Evolutionary conservation across 306 rosid genomes (phyloP).

Genomic region (Lathyrus sativus): DNA sequence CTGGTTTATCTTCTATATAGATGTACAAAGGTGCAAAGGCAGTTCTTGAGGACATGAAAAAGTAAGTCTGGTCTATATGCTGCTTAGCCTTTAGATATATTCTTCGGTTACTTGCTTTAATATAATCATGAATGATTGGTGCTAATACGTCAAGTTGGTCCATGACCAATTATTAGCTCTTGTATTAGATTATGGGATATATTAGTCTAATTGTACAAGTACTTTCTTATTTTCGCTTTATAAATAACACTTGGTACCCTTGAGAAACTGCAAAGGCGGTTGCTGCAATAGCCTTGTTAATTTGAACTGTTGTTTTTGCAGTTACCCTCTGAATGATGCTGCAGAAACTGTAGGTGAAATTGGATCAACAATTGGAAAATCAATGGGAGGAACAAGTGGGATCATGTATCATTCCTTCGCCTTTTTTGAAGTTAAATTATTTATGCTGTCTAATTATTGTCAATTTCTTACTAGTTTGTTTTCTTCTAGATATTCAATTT

Average conservation of each 20-base stretch:
- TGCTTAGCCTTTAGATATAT: slow-evolving; percentile 28
- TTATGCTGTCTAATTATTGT: slow-evolving; percentile 23
- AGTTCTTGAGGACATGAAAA: slow-evolving; percentile 75
- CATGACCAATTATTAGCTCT: slow-evolving; percentile 4
- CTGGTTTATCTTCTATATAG: slow-evolving; percentile 57
- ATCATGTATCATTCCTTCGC: slow-evolving; percentile 60
- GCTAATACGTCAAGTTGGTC: slow-evolving; percentile 20
- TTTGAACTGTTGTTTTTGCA: slow-evolving; percentile 44
- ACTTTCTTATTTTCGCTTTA: slow-evolving; percentile 1
- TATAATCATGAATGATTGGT: slow-evolving; percentile 1
- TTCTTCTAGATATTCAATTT: slow-evolving; percentile 63
- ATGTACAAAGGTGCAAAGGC: slow-evolving; percentile 87
- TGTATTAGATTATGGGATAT: slow-evolving; percentile 26
- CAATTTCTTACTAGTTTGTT: slow-evolving; percentile 2
- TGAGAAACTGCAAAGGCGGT: slow-evolving; percentile 21
- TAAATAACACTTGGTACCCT: slow-evolving; percentile 9
- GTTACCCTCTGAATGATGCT: slow-evolving; percentile 95
- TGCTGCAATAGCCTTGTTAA: slow-evolving; percentile 28
- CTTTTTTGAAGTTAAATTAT: slow-evolving; percentile 28
- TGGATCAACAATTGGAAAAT: slow-evolving; percentile 76
- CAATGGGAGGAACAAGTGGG: slow-evolving; percentile 99
- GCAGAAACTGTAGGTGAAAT: slow-evolving; percentile 83
- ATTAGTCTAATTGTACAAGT: background rate
- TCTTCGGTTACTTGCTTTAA: slow-evolving; percentile 18
- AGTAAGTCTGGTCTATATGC: slow-evolving; percentile 50